Base-by-base conservation (phyloP, 169 alveolate genomes). In the Plasmodium cynomolgi region DNA sequence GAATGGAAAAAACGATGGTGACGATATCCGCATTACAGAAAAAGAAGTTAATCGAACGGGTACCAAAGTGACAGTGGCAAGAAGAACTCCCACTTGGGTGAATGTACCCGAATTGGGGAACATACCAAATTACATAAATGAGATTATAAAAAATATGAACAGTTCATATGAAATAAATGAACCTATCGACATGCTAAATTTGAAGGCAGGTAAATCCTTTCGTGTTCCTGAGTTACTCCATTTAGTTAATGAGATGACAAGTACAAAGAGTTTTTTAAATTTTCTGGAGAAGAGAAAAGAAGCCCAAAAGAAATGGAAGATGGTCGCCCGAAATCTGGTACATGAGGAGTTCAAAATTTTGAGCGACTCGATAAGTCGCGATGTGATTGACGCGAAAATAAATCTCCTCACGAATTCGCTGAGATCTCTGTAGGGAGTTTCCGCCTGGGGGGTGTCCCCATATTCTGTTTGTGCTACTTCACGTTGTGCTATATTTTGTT, bases 81-180 rank as follows among this genome's bases (percentile, higher is more conserved):
- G 3, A 8, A 81, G 3, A 8, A 81, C 33, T 26, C 26, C 62
- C 79, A 54, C 39, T 11, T 81, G 47, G 31, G 37, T 62, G 44
- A 41, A 26, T 85, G 29, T 41, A 34, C 79, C 50, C 6, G 90
- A 80, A 13, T 88, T 58, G 4, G 58, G 73, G 33, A 81, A 0
- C 73, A 9, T 77, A 23, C 88, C 94, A 23, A 44, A 74, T 39
- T 39, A 80, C 72, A 62, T 88, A 88, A 88, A 79, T 34, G 81
- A 88, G 54, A 79, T 88, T 58, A 88, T 88, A 88, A 88, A 88
- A n/a, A 62, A 88, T 44, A 88, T 88, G 94, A 88, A 81, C 84
- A 88, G 58, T 37, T 74, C 90, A 79, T 88, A 88, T 44, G 88
- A 88, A 68, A 81, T 88, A 29, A 88, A 88, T 56, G 94, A 81